Conservation (phyloP, 2,329 filamentous ascomycete species). For the Simplicillium sp. region DNA sequence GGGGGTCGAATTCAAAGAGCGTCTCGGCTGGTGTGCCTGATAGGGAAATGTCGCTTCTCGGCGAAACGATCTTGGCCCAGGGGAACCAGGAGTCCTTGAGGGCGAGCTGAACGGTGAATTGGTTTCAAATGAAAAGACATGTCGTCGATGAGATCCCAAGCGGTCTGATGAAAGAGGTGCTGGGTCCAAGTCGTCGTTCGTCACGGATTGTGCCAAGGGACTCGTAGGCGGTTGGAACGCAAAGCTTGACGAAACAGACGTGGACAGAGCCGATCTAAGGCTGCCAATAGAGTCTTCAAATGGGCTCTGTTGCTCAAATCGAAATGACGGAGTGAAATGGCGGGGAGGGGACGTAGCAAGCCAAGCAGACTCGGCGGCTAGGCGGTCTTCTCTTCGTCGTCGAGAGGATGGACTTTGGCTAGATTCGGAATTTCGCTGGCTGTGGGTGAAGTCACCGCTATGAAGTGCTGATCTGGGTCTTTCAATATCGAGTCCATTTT, state of each 20-base stretch:
- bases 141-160: not conserved
- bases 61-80: conserved; percentile 27
- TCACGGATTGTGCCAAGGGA: conserved; percentile 80
- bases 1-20: conserved; percentile 59
- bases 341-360: conserved; percentile 47
- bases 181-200: conserved; percentile 59
- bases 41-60: conserved; percentile 56
- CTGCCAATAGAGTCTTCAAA: conserved; percentile 22
- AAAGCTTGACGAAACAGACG: conserved; percentile 70
- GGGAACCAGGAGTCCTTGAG: conserved; percentile 16
- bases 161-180: not conserved
- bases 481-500: conserved; percentile 58
- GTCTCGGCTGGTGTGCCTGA: conserved; percentile 69
- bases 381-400: conserved; percentile 8
- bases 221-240: conserved; percentile 83
- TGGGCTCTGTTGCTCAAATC: conserved; percentile 24
- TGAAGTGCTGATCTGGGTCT: conserved; percentile 71
- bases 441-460: conserved; percentile 54
- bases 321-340: conserved; percentile 34
- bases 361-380: conserved; percentile 28
- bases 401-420: conserved; percentile 11
- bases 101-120: conserved; percentile 32
- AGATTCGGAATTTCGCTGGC: conserved; percentile 11
- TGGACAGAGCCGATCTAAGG: conserved; percentile 49
- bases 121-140: conserved; percentile 54